Conservation (phyloP, 129 eudicot species). For the Silybum marianum region DNA sequence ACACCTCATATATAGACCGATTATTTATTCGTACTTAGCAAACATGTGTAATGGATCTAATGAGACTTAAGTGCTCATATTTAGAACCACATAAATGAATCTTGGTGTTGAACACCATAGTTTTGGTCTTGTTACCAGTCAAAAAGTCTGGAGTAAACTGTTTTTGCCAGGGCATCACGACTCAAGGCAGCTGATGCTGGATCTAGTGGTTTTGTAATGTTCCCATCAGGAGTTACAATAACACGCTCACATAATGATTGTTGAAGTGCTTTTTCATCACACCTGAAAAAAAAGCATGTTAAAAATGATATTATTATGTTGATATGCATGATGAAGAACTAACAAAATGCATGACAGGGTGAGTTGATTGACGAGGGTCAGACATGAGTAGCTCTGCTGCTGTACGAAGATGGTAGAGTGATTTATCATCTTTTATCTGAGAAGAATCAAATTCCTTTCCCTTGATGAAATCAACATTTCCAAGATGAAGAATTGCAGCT, state of each 20-base stretch:
- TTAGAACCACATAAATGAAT: no score
- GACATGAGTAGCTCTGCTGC: constrained; percentile 91
- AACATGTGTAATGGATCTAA: background rate
- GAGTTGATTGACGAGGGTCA: constrained; percentile 31
- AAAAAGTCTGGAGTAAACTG: constrained; percentile 87
- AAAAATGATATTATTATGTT: background rate
- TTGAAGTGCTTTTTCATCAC: constrained; percentile 73
- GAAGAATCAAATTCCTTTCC: constrained; percentile 92
- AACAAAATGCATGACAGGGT: constrained; percentile 2
- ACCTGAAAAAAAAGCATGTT: constrained; percentile 49
- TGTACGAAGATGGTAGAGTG: constrained; percentile 76
- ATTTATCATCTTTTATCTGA: constrained; percentile 74
- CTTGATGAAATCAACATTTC: constrained; percentile 81
- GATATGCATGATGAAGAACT: constrained; percentile 7
- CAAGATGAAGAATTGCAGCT: constrained; percentile 96
- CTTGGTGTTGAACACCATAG: background rate
- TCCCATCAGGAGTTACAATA: constrained; percentile 97
- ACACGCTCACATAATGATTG: constrained; percentile 93
- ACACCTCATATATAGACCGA: background rate
- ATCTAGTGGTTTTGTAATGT: constrained; percentile 83
- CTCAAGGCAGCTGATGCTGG: constrained; percentile 82
- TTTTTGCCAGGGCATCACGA: constrained; percentile 96
- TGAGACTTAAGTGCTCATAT: background rate
- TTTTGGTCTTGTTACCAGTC: constrained; percentile 63
- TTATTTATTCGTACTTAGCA: background rate